Evolutionary conservation across 108 stramenopile species (phyloP), one percentile per base, ranked within the genome.

Genomic region (Chaetoceros tenuissimus): DNA sequence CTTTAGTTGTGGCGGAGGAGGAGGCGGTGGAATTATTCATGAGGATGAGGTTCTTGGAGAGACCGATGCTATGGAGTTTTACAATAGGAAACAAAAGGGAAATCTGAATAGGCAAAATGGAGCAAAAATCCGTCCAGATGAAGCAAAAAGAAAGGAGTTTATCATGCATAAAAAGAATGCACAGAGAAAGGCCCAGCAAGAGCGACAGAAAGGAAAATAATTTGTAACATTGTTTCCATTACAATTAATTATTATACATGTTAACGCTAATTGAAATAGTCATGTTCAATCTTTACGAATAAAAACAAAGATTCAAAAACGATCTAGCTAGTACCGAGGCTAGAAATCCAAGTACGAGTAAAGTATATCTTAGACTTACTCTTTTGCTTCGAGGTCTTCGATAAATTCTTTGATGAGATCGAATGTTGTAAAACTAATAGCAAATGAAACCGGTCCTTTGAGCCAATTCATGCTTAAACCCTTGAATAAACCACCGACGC

Each of bases 401-500:
- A 84, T 27, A 40, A 70, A 75, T 10, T 58, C 78, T 51, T 91
- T 82, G 20, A 99, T 66, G 8, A 73, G 69, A 71, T 97, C 96
- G 68, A 94, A 99, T 3, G 84, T 74, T 8, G 96, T 96, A 60
- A 99, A 99, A 74, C 86, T 89, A 28, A 97, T 97, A 28, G 82
- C 75, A 59, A 96, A 93, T 13, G 92, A 92, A 62, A 99, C 72
- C 0, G 98, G 98, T 23, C 96, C 98, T 62, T 97, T 97, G 25
- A 97, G 69, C 98, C 96, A 97, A 76, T 99, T 99, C 87, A 99
- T 77, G 31, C 67, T 73, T 16, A 99, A 89, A n/a, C 98, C 98
- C 62, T 94, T 94, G 69, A 85, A 96, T 28, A 98, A 87, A 0
- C 95, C 95, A 20, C 89, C 62, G 0, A 89, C 49, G 3, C 94